These are phyloP conservation scores for Aspergillus tubingensis DNA, from an alignment of 2,329 filamentous ascomycete species.

Conservation along the genomic window DNA sequence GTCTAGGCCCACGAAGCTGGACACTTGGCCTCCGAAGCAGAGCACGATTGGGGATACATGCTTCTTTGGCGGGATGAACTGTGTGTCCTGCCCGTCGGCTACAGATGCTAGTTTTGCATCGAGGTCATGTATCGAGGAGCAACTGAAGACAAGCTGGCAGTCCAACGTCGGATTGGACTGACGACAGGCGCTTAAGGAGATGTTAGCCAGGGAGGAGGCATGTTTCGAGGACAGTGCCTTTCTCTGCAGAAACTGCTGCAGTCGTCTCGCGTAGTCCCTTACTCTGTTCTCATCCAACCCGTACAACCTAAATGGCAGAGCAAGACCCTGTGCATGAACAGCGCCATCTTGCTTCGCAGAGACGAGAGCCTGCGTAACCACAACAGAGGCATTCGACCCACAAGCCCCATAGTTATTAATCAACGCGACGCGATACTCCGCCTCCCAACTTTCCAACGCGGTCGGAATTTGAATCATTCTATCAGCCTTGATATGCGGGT, in stretches of 20 bases:
- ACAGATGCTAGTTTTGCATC: conserved; percentile 1
- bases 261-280: conserved; percentile 8
- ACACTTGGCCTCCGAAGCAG: conserved; percentile 44
- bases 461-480: conserved; percentile 16
- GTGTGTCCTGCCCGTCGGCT: conserved; percentile 1
- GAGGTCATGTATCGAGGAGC: conserved; percentile 16
- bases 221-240: not conserved
- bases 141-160: conserved; percentile 14
- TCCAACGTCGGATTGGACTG: conserved; percentile 22
- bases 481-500: conserved; percentile 19
- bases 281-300: conserved; percentile 15
- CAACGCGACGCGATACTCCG: conserved; percentile 15
- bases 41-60: conserved; percentile 31
- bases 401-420: conserved; percentile 32
- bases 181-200: conserved; percentile 20
- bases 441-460: conserved; percentile 15
- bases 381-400: conserved; percentile 30
- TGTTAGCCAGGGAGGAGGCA: conserved; percentile 12
- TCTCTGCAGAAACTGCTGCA: conserved; percentile 7
- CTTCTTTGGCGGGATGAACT: conserved; percentile 6
- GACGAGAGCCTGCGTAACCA: conserved; percentile 21
- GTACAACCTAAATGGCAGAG: conserved; percentile 20
- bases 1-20: conserved; percentile 25
- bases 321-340: conserved; percentile 1
- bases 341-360: not conserved